Evolutionary conservation across 495 filamentous ascomycete species (phyloP).

Genomic region (Pseudevernia furfuracea): DNA sequence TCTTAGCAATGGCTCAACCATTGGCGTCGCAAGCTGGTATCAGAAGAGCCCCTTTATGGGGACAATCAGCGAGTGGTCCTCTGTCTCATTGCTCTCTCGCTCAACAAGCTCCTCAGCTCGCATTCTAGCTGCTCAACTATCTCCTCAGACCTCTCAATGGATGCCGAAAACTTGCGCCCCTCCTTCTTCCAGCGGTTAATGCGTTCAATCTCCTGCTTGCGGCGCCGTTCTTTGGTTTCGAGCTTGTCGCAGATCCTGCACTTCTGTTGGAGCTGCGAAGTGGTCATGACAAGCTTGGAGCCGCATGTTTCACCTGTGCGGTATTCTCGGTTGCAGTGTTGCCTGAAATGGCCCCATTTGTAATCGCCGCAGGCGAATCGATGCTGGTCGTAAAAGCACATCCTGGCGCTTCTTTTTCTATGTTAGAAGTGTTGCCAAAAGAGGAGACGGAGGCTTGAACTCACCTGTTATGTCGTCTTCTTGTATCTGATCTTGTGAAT

Average conservation of each 20-base stretch:
- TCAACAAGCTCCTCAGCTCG: constrained; percentile 52
- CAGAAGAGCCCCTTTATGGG: constrained; percentile 8
- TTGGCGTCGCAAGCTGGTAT: constrained; percentile 7
- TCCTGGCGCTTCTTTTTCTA: constrained; percentile 32
- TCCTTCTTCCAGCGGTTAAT: constrained; percentile 76
- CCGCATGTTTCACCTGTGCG: constrained; percentile 97
- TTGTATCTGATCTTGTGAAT: constrained; percentile 6
- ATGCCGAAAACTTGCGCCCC: constrained; percentile 59
- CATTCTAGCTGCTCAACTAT: constrained; percentile 53
- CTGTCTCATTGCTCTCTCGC: constrained; percentile 34
- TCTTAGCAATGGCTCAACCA: constrained; percentile 3
- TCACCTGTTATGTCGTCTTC: constrained; percentile 9
- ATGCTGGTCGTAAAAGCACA: constrained; percentile 55
- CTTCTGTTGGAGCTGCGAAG: constrained; percentile 48
- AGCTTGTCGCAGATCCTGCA: constrained; percentile 90
- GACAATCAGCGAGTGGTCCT: constrained; percentile 13
- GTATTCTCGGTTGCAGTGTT: constrained; percentile 94
- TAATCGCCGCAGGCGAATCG: constrained; percentile 70
- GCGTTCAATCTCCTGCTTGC: constrained; percentile 65
- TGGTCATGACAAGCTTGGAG: constrained; percentile 78
- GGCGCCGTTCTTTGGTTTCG: constrained; percentile 74
- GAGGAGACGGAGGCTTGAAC: constrained; percentile 3
- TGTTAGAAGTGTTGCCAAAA: constrained; percentile 5
- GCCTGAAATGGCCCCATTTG: constrained; percentile 91
- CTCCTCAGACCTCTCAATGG: constrained; percentile 67